These are phyloP conservation scores for Cyathus striatus DNA, from an alignment of 768 basidiomycete genomes.

Conservation along the genomic window DNA sequence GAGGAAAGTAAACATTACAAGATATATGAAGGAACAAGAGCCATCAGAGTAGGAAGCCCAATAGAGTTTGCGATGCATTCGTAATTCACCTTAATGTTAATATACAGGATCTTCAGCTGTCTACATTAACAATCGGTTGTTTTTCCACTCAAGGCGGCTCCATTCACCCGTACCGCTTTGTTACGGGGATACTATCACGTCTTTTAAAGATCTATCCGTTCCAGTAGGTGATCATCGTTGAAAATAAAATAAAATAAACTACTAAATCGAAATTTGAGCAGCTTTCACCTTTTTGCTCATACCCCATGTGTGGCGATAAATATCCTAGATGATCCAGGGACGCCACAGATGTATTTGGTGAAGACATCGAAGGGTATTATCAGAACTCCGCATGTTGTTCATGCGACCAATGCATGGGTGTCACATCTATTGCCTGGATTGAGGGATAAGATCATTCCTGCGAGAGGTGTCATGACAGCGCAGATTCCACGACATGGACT, in stretches of 20 bases:
- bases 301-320: slow-evolving; percentile 48
- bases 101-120: slow-evolving; percentile 44
- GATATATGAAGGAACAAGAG: slow-evolving; percentile 22
- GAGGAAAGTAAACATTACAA: slow-evolving; percentile 32
- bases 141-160: slow-evolving; percentile 54
- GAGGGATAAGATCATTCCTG: slow-evolving; percentile 58
- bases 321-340: slow-evolving; percentile 19
- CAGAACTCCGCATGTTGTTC: slow-evolving; percentile 59
- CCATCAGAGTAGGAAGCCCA: slow-evolving; percentile 18
- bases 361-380: slow-evolving; percentile 57
- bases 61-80: not conserved
- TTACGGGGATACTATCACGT: slow-evolving; percentile 52
- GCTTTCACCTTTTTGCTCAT: slow-evolving; percentile 54
- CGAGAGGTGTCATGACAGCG: slow-evolving; percentile 58
- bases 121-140: slow-evolving; percentile 39
- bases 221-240: slow-evolving; percentile 27
- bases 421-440: slow-evolving; percentile 65
- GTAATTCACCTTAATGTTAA: not conserved
- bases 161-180: slow-evolving; percentile 65
- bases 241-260: not conserved
- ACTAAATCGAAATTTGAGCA: slow-evolving; percentile 15
- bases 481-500: slow-evolving; percentile 45
- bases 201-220: slow-evolving; percentile 45
- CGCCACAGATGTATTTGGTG: slow-evolving; percentile 41
- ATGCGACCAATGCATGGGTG: slow-evolving; percentile 83